Evolutionary conservation across 176 grass and related monocot genomes (phyloP), one percentile per base, ranked within the genome.

Genomic region (Chrysopogon serrulatus): DNA sequence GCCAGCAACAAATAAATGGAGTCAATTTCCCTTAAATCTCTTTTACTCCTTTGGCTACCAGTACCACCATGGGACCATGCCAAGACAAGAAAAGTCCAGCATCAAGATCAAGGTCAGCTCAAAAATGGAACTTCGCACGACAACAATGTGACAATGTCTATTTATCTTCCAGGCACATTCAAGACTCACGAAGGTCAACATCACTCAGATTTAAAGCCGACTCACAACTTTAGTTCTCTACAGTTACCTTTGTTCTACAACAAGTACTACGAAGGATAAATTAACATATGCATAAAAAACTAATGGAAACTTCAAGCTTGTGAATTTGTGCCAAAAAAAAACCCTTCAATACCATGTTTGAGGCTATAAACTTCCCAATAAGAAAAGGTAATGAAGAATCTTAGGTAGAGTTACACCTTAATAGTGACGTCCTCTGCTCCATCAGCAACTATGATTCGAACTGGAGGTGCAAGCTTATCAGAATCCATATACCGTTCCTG

Each of bases 401-500:
- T 77, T 40, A 36, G 41, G 51, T 47, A 78, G 34, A 77, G 45
- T 33, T 70, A 26, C 83, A 98, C 96, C 93, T 98, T 98, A 59
- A 98, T 98, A 76, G 96, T 92, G 64, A 98, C 96, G 39, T 98
- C 96, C 73, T 98, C 96, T 83, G 88, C 82, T 71, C 96, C 96
- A 84, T 95, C 96, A 74, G 96, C 90, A 78, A 98, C 96, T 80
- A 97, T 87, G 56, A 97, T 97, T 90, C 88, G 87, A 74, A 97
- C 82, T 7, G 95, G 92, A 77, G 95, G 92, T 35, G 81, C 86
- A 68, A 89, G 87, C 41, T 89, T 92, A 64, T 97, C 88, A 70
- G 92, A 94, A 86, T 97, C 30, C 88, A 92, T 91, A 65, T 74
- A 92, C 15, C 84, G 92, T 83, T 97, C 95, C 73, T 97, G 95